Percentiles rank a stretch among this genome's conserved stretches.
Conservation (phyloP, 495 filamentous ascomycete genomes). For the Lichenothelia convexa region DNA sequence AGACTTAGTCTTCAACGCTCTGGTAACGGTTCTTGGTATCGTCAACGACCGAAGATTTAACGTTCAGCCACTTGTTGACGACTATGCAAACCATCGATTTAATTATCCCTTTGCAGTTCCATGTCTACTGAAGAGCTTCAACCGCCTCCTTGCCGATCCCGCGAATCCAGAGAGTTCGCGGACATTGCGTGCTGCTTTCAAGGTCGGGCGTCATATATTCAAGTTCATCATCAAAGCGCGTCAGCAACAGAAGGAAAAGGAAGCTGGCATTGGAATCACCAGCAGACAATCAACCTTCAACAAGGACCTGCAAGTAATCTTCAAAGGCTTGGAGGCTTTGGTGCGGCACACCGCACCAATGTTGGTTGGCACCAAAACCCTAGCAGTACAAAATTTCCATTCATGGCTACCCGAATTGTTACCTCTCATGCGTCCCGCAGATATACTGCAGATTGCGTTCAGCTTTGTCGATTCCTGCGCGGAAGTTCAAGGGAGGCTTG, state of each 20-base stretch:
- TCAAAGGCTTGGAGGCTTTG: conserved; percentile 69
- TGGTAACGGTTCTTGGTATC: conserved; percentile 81
- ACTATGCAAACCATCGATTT: conserved; percentile 76
- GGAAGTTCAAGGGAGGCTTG: conserved; percentile 72
- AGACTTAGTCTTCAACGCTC: conserved; percentile 75
- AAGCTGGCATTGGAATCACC: conserved; percentile 76
- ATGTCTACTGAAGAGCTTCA: conserved; percentile 78
- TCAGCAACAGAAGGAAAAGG: conserved; percentile 72
- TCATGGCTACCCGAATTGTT: conserved; percentile 83
- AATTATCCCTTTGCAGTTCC: conserved; percentile 87
- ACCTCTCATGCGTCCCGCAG: conserved; percentile 54
- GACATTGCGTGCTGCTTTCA: conserved; percentile 77
- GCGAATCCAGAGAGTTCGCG: conserved; percentile 65
- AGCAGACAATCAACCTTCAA: conserved; percentile 59
- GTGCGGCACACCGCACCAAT: conserved; percentile 77
- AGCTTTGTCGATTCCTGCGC: conserved; percentile 88
- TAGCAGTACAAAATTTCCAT: conserved; percentile 94
- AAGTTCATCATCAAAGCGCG: conserved; percentile 89
- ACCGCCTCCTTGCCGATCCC: conserved; percentile 57
- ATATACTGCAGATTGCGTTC: conserved; percentile 79
- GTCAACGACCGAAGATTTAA: conserved; percentile 91
- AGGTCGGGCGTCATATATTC: conserved; percentile 80
- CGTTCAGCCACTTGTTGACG: conserved; percentile 70
- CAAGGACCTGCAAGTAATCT: conserved; percentile 67
- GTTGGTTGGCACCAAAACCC: conserved; percentile 79